Evolutionary conservation across 805 yeast species (phyloP).

Genomic region (Nakazawaea populi): DNA sequence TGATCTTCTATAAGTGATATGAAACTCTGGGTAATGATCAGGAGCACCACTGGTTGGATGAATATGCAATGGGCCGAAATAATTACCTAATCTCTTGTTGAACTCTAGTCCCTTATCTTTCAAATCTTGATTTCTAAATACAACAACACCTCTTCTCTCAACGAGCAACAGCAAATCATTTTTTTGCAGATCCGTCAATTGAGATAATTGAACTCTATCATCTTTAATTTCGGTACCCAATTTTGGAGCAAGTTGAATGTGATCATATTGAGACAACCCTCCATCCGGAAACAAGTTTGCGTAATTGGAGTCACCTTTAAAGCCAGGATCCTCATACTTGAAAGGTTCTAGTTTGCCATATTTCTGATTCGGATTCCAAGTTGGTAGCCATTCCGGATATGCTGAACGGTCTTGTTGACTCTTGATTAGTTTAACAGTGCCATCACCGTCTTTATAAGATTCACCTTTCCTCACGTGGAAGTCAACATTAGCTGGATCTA

Average conservation of each 20-base stretch:
- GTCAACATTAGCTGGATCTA: constrained; percentile 18
- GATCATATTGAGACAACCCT: constrained; percentile 14
- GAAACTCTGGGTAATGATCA: constrained; percentile 50
- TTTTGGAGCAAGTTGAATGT: constrained; percentile 53
- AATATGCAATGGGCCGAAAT: constrained; percentile 67
- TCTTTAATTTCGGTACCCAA: constrained; percentile 55
- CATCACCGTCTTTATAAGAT: constrained; percentile 42
- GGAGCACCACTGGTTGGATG: constrained; percentile 77
- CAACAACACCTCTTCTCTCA: constrained; percentile 66
- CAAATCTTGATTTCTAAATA: constrained; percentile 63
- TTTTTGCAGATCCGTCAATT: constrained; percentile 46
- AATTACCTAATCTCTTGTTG: constrained; percentile 45
- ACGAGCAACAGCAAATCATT: constrained; percentile 66
- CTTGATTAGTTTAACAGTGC: constrained; percentile 39
- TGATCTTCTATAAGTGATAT: constrained; percentile 51
- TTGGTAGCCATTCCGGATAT: constrained; percentile 58
- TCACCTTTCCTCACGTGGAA: constrained; percentile 46
- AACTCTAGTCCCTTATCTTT: constrained; percentile 45
- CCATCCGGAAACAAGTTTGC: constrained; percentile 37
- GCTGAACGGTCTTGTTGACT: constrained; percentile 27
- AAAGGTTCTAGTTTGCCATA: constrained; percentile 47
- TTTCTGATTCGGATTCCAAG: constrained; percentile 59
- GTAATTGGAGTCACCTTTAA: constrained; percentile 53
- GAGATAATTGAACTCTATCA: constrained; percentile 50
- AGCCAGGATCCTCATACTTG: constrained; percentile 59